Conservation (phyloP, 495 filamentous ascomycete species). For the Collariella sp. region DNA sequence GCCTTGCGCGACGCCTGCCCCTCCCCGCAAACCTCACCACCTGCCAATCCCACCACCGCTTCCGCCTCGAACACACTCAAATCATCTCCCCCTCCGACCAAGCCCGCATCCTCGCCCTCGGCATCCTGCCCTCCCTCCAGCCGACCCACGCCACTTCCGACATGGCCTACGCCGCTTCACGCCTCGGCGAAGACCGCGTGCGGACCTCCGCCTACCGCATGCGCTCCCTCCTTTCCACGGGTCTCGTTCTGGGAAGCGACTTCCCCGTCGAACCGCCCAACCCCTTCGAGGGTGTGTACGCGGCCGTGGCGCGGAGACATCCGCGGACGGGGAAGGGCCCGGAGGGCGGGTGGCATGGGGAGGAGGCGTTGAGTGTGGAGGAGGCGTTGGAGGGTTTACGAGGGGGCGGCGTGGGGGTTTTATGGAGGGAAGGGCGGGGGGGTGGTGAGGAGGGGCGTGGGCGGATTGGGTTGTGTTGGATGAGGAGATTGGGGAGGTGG, state of each 20-base stretch:
- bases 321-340: slow-evolving; percentile 42
- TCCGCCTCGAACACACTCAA: slow-evolving; percentile 58
- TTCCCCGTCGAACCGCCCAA: slow-evolving; percentile 58
- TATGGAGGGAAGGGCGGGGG: slow-evolving; percentile 44
- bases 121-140: slow-evolving; percentile 58
- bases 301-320: slow-evolving; percentile 47
- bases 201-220: slow-evolving; percentile 49
- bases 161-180: slow-evolving; percentile 47
- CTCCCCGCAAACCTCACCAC: slow-evolving; percentile 12
- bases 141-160: slow-evolving; percentile 61
- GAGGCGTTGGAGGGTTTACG: slow-evolving; percentile 53
- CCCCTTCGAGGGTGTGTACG: slow-evolving; percentile 54
- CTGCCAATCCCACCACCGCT: slow-evolving; percentile 43
- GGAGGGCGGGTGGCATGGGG: slow-evolving; percentile 42
- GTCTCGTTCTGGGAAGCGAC: slow-evolving; percentile 50
- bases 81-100: slow-evolving; percentile 58
- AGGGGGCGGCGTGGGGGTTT: slow-evolving; percentile 39
- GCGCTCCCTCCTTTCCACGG: slow-evolving; percentile 39
- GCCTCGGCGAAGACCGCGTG: slow-evolving; percentile 45
- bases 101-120: slow-evolving; percentile 40
- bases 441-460: slow-evolving; percentile 44
- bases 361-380: slow-evolving; percentile 44
- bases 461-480: slow-evolving; percentile 59
- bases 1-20: slow-evolving; percentile 42
- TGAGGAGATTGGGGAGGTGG: slow-evolving; percentile 30